phyloP scores from a whole-genome alignment of 1,139 yeast genomes.

The Nakaseomyces delphensis region DNA sequence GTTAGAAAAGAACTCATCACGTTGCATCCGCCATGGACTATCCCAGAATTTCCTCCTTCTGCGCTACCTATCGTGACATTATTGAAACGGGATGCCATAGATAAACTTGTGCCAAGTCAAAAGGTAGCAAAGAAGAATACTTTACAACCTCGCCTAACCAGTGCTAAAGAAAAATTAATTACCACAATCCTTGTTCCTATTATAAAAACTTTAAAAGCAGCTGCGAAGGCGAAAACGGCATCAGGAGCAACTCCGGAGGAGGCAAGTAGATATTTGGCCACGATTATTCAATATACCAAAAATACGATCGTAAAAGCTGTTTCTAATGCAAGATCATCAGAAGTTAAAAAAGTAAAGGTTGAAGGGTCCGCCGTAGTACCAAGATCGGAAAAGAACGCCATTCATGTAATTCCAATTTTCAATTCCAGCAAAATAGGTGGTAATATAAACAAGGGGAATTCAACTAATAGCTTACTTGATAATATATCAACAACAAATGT shows the following conservation, averaged over 20 bases:
- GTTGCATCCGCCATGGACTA: conserved; percentile 30
- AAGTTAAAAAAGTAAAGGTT: neutral
- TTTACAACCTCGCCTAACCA: conserved; percentile 7
- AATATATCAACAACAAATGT: neutral
- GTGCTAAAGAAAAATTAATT: conserved; percentile 19
- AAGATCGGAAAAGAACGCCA: neutral
- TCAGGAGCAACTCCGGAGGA: conserved; percentile 30
- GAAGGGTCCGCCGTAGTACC: neutral
- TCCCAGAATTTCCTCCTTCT: conserved; percentile 29
- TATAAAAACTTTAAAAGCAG: conserved; percentile 28
- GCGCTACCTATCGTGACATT: conserved; percentile 24
- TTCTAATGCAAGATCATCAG: conserved; percentile 40
- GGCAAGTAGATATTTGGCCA: conserved; percentile 24
- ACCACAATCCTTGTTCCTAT: conserved; percentile 27
- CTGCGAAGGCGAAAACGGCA: conserved; percentile 29
- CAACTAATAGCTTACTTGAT: neutral
- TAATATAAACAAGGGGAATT: neutral
- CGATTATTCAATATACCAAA: conserved; percentile 30
- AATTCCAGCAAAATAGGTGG: conserved; percentile 1
- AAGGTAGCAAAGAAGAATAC: conserved; percentile 12
- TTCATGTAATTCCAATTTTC: conserved; percentile 20
- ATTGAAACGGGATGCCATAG: conserved; percentile 1
- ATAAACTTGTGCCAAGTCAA: conserved; percentile 1
- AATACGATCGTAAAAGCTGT: conserved; percentile 59
- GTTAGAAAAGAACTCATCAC: conserved; percentile 28